Conservation (phyloP, 805 yeast genomes). For the Starmerella ratchasimensis region DNA sequence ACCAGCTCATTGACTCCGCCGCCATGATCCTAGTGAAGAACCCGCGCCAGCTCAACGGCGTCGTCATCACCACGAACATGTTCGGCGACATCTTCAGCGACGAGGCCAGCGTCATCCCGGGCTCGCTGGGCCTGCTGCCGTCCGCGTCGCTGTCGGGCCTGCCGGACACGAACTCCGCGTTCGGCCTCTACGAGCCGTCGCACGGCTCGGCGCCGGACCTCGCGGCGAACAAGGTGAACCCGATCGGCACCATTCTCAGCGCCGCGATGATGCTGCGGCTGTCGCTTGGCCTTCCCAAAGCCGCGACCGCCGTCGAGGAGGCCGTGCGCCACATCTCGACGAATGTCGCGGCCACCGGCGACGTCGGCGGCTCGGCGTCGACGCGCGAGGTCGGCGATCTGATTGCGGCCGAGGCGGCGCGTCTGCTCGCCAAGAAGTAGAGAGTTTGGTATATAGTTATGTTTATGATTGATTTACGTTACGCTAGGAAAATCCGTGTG, state of each 20-base stretch:
- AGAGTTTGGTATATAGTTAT: background rate
- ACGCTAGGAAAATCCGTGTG: too few relatives aligned
- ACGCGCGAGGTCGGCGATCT: slow-evolving; percentile 94
- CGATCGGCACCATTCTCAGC: slow-evolving; percentile 86
- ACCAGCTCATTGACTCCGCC: slow-evolving; percentile 95
- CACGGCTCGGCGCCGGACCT: slow-evolving; percentile 98
- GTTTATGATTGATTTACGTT: too few relatives aligned
- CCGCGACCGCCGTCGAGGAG: slow-evolving; percentile 75
- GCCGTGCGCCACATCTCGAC: slow-evolving; percentile 80
- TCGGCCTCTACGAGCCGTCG: slow-evolving; percentile 95
- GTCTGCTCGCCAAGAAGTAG: slow-evolving; percentile 28
- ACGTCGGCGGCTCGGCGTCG: slow-evolving; percentile 68
- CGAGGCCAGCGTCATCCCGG: slow-evolving; percentile 96
- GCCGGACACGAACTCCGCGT: slow-evolving; percentile 87
- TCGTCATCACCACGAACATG: slow-evolving; percentile 87
- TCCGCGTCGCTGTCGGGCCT: slow-evolving; percentile 94
- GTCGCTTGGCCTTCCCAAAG: slow-evolving; percentile 67
- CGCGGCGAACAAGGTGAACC: slow-evolving; percentile 76
- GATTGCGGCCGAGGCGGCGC: slow-evolving; percentile 56
- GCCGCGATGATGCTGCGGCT: slow-evolving; percentile 96
- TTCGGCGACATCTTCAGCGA: slow-evolving; percentile 97
- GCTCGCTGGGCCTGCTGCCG: slow-evolving; percentile 89
- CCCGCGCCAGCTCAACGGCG: slow-evolving; percentile 85
- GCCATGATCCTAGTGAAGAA: slow-evolving; percentile 93
- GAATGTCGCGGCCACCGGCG: slow-evolving; percentile 78